Percentiles rank a stretch among this genome's conserved stretches.
Conservation (phyloP, 768 basidiomycete genomes). For the Neoboletus magnificus region DNA sequence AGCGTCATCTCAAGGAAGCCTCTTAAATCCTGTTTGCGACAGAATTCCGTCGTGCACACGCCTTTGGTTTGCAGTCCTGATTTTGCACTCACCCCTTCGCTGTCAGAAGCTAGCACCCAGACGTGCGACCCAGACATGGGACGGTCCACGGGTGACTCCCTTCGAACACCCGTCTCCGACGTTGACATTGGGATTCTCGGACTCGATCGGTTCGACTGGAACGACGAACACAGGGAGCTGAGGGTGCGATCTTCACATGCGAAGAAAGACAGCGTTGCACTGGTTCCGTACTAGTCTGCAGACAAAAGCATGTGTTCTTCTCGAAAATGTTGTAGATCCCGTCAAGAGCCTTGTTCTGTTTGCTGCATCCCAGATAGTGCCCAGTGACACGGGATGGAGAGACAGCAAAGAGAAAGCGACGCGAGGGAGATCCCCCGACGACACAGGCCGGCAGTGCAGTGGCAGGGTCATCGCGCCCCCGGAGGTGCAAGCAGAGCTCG, state of each 20-base stretch:
- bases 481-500: constrained; percentile 44
- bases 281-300: constrained; percentile 6
- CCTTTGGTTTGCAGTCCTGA: background rate
- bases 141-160: constrained; percentile 6
- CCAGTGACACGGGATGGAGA: background rate
- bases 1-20: constrained; percentile 3
- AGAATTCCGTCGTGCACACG: background rate
- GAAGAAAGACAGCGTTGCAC: constrained; percentile 21
- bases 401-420: constrained; percentile 19
- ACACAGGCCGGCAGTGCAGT: constrained; percentile 50
- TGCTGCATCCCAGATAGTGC: constrained; percentile 3
- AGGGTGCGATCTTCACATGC: constrained; percentile 10
- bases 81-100: background rate
- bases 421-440: constrained; percentile 51
- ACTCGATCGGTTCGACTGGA: constrained; percentile 25
- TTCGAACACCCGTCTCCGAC: constrained; percentile 18
- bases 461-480: constrained; percentile 39
- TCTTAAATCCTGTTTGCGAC: constrained; percentile 13
- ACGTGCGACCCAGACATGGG: background rate
- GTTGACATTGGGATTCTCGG: constrained; percentile 24
- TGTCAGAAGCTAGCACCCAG: background rate
- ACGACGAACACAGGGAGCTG: constrained; percentile 12
- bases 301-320: too few relatives aligned
- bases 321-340: too few relatives aligned
- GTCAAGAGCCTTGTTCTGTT: too few relatives aligned